Conservation (phyloP, 306 rosid species). For the Pachyrhizus erosus region DNA sequence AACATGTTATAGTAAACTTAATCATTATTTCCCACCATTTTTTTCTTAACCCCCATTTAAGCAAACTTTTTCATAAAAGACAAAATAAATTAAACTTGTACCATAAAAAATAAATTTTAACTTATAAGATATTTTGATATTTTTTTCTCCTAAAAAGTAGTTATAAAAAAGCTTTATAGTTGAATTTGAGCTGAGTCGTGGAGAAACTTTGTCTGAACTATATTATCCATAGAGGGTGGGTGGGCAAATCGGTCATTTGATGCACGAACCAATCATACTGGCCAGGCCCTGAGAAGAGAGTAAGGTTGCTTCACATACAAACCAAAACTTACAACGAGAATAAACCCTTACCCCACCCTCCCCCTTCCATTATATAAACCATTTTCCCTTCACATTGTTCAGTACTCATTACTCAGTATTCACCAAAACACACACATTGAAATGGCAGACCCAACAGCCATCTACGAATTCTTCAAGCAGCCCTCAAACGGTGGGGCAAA, state of each 20-base stretch:
- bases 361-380: background rate
- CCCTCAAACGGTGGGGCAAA: constrained; percentile 21
- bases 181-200: no score
- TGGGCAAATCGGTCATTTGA: constrained; percentile 36
- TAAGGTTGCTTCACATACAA: background rate
- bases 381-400: background rate
- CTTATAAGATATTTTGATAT: no score
- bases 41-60: background rate
- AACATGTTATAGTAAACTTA: background rate
- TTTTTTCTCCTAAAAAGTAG: no score
- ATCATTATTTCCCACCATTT: no score
- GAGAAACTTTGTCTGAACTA: background rate
- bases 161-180: no score
- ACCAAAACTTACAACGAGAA: background rate
- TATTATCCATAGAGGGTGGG: background rate
- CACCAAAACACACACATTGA: background rate
- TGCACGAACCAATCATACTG: background rate
- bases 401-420: background rate
- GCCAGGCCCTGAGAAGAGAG: background rate
- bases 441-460: constrained; percentile 58
- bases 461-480: constrained; percentile 52
- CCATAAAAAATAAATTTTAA: no score
- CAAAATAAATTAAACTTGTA: no score
- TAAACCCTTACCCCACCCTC: background rate
- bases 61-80: no score